Evolutionary conservation across 768 basidiomycete species (phyloP).

Genomic region (Mrakia frigida): DNA sequence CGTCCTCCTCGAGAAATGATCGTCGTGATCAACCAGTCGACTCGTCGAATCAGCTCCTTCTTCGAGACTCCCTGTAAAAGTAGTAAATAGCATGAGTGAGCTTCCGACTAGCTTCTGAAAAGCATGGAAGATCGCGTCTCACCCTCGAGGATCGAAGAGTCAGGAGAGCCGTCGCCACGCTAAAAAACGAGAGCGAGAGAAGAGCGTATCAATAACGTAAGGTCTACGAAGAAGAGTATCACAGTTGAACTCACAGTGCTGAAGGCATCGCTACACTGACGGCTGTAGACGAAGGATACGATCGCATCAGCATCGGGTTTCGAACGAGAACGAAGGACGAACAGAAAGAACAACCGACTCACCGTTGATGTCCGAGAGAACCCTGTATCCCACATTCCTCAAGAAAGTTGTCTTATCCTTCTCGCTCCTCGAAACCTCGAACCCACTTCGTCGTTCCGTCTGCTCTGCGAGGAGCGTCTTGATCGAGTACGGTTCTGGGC

Average conservation of each 20-base stretch:
- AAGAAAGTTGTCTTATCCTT: conserved; percentile 35
- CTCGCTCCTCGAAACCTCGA: conserved; percentile 15
- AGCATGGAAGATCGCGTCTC: background rate
- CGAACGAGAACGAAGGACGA: too few species aligned
- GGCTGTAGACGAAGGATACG: background rate
- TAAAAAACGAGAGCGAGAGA: too few species aligned
- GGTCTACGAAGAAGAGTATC: too few species aligned
- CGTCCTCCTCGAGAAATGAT: conserved; percentile 35
- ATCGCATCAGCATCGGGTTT: too few species aligned
- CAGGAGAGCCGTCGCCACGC: conserved; percentile 35
- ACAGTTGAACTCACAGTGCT: conserved; percentile 4
- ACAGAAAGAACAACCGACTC: too few species aligned
- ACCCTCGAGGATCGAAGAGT: conserved; percentile 36
- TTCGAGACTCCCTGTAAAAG: conserved; percentile 34
- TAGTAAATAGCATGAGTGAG: background rate
- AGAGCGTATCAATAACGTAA: too few species aligned
- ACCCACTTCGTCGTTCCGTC: conserved; percentile 24
- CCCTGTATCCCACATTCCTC: conserved; percentile 34
- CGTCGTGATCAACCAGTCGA: conserved; percentile 34
- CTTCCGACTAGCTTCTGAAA: background rate
- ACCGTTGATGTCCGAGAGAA: conserved; percentile 37
- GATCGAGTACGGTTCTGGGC: conserved; percentile 35
- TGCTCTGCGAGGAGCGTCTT: conserved; percentile 33
- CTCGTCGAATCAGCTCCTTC: conserved; percentile 36
- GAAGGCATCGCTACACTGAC: conserved; percentile 37